Evolutionary conservation across 208 protist species (phyloP), one percentile per base, ranked within the genome.

Genomic region (Wallacemonas sp.): DNA sequence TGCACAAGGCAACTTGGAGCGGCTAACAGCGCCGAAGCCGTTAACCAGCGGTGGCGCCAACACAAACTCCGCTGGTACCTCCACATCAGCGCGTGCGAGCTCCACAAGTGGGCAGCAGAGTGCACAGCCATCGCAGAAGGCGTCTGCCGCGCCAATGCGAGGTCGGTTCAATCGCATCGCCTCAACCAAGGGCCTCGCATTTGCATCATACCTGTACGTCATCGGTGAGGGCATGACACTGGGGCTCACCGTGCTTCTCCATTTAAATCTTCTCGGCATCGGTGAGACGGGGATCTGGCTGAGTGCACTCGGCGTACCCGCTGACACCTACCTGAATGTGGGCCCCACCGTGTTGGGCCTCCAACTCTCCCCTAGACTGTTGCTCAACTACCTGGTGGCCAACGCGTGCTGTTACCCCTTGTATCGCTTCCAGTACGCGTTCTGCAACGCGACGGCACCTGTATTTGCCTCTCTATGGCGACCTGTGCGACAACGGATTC

Each of bases 81-180:
- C n/a, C n/a, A n/a, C n/a, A n/a, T n/a, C n/a, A n/a, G n/a, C n/a
- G n/a, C n/a, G n/a, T n/a, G n/a, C n/a, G n/a, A n/a, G n/a, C n/a
- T n/a, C n/a, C n/a, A n/a, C n/a, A n/a, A n/a, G n/a, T n/a, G n/a
- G n/a, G n/a, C n/a, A n/a, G n/a, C n/a, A n/a, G n/a, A n/a, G n/a
- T n/a, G n/a, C n/a, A n/a, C n/a, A n/a, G n/a, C n/a, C n/a, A n/a
- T n/a, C n/a, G n/a, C n/a, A n/a, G n/a, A n/a, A n/a, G n/a, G 70
- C 72, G 5, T 38, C 71, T 22, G 61, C 76, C 24, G 68, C 76
- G 28, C 70, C 70, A 17, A 71, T 85, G 74, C 53, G 30, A 5
- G 84, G 88, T 38, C 80, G 88, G 17, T 95, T 95, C 61, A 90
- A 88, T 44, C 82, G 85, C n/a, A 53, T 93, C 2, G 51, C 70